phyloP scores from a whole-genome alignment of 257 asterid species.

The Solanum appendiculatum region DNA sequence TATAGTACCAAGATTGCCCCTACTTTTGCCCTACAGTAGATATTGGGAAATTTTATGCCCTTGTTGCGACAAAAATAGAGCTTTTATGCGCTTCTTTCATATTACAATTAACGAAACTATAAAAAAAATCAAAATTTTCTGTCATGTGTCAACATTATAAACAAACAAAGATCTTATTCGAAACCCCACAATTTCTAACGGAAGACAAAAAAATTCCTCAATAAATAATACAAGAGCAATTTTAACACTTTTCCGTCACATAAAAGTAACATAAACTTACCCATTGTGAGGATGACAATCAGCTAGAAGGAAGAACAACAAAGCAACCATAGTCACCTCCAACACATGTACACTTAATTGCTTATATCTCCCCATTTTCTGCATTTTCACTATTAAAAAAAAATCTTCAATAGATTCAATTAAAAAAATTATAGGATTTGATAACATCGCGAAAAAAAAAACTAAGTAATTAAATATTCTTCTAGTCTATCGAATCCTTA shows the following conservation, averaged over 20 bases:
- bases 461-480: accelerated
- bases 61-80: background rate
- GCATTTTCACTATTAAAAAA: background rate
- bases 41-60: background rate
- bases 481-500: background rate
- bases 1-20: background rate
- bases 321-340: background rate
- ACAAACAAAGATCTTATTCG: background rate
- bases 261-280: background rate
- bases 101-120: background rate
- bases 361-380: background rate
- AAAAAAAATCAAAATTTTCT: no score
- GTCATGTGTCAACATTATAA: background rate
- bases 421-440: background rate
- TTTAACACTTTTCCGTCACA: background rate
- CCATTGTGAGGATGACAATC: background rate
- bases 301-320: background rate
- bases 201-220: background rate
- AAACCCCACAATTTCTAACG: background rate
- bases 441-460: background rate
- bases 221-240: background rate
- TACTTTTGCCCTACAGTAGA: background rate
- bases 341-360: background rate
- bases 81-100: background rate
- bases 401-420: background rate